Conservation (phyloP, 805 yeast genomes). For the Candida bentonensis region DNA sequence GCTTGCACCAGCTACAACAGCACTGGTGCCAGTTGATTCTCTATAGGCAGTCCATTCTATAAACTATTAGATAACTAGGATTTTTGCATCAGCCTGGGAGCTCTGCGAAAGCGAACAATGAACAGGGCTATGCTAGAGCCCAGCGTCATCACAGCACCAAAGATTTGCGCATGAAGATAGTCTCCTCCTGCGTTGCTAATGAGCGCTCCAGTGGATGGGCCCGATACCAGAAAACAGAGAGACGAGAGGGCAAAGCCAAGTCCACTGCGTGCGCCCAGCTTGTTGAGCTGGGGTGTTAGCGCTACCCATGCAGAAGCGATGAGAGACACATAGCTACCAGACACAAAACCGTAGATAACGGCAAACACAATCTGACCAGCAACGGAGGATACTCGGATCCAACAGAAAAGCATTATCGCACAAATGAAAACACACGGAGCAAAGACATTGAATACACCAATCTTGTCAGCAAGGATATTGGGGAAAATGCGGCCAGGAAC, state of each 20-base stretch:
- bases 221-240: slow-evolving; percentile 16
- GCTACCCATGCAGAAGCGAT: slow-evolving; percentile 20
- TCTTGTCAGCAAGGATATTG: slow-evolving; percentile 31
- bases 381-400: slow-evolving; percentile 20
- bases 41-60: too few species aligned
- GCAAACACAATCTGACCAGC: slow-evolving; percentile 20
- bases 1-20: too few species aligned
- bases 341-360: slow-evolving; percentile 18
- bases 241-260: slow-evolving; percentile 44
- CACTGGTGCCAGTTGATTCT: too few species aligned
- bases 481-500: slow-evolving; percentile 37
- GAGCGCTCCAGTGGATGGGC: neutral
- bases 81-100: neutral
- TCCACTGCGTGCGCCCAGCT: slow-evolving; percentile 15
- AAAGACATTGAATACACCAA: slow-evolving; percentile 33
- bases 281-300: slow-evolving; percentile 15
- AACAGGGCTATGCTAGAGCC: neutral
- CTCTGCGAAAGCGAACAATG: neutral
- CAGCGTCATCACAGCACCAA: neutral
- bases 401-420: slow-evolving; percentile 21
- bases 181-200: neutral
- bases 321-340: slow-evolving; percentile 21
- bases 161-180: neutral
- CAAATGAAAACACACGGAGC: slow-evolving; percentile 19
- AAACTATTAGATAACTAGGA: too few species aligned